Base-by-base conservation (phyloP, 768 basidiomycete species). In the Pleurotus sapidus region DNA sequence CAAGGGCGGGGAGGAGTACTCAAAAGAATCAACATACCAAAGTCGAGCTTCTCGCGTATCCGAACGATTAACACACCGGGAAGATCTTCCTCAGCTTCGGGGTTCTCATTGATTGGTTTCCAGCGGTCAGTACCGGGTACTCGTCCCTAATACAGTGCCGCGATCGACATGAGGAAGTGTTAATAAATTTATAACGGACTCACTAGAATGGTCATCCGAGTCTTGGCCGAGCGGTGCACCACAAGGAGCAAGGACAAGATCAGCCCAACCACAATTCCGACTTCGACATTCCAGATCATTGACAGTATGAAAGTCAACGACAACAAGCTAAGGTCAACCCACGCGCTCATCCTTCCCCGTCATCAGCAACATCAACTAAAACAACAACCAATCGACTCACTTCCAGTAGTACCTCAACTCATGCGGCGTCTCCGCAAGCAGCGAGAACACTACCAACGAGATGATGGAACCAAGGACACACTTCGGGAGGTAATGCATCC, bases 141-240 rank as follows among this genome's bases (percentile, higher is more conserved):
- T 7, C 89, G 84, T 7, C 95, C 95, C 89, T 93, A 39, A 4
- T 43, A 46, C 46, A n/a, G 25, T 25, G 23, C 23, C 2, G 24
- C 45, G 23, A 15, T 11, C 25, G n/a, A 11, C 42, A 17, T 20
- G 18, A 56, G n/a, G n/a, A 38, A 49, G 45, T 3, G 24, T 17
- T 9, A 14, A 6, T 25, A 14, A 30, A 55, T 14, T 6, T 34
- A 61, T 4, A 18, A 30, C 25, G 8, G 37, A 75, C 81, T 57
- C 61, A 93, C 91, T 63, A 98, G 75, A 63, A 98, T 94, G 5
- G 91, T 88, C 89, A 98, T 93, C 9, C 94, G 81, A 1, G 94
- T 83, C 64, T 83, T 88, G 3, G 95, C 94, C 1, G 94, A 94
- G 37, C 93, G 87, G 61, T 88, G 87, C 3, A 98, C 91, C 47